Conservation (phyloP, 257 asterid species). For the Fraxinus excelsior region DNA sequence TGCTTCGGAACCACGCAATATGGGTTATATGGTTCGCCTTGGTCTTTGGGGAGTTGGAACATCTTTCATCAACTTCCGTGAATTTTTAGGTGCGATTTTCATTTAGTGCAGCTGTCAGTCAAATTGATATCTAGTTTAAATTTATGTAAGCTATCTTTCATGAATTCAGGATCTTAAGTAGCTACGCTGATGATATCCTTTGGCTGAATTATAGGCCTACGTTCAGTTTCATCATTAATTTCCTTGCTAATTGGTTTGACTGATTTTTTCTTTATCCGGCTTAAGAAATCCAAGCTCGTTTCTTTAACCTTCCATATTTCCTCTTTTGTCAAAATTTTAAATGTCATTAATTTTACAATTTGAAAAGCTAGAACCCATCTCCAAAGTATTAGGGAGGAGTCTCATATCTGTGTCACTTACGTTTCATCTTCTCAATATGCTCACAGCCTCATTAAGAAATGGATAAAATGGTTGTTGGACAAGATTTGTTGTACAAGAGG, state of each 20-base stretch:
- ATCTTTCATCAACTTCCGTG: slow-evolving; percentile 74
- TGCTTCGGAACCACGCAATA: slow-evolving; percentile 98
- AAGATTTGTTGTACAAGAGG: neutral
- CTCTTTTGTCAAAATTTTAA: neutral
- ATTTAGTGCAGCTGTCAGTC: slow-evolving; percentile 17
- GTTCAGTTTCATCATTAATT: slow-evolving; percentile 1
- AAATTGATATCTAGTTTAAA: slow-evolving; percentile 11
- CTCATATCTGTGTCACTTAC: neutral
- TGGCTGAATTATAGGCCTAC: slow-evolving; percentile 19
- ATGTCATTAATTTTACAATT: neutral
- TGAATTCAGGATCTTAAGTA: neutral
- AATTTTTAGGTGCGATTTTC: slow-evolving; percentile 71
- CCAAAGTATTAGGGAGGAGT: neutral
- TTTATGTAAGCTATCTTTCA: neutral
- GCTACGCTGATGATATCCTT: neutral
- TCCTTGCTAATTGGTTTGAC: neutral
- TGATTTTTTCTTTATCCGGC: neutral
- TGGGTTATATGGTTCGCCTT: slow-evolving; percentile 99
- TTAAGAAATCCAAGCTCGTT: slow-evolving; percentile 11
- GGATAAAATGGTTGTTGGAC: slow-evolving; percentile 4
- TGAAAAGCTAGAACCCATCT: neutral
- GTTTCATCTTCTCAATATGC: neutral
- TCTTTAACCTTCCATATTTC: slow-evolving; percentile 6
- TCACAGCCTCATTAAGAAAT: neutral
- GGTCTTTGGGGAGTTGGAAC: slow-evolving; percentile 99